phyloP scores from a whole-genome alignment of 2,329 filamentous ascomycete genomes.

The Fusarium neocosmosporiellum region DNA sequence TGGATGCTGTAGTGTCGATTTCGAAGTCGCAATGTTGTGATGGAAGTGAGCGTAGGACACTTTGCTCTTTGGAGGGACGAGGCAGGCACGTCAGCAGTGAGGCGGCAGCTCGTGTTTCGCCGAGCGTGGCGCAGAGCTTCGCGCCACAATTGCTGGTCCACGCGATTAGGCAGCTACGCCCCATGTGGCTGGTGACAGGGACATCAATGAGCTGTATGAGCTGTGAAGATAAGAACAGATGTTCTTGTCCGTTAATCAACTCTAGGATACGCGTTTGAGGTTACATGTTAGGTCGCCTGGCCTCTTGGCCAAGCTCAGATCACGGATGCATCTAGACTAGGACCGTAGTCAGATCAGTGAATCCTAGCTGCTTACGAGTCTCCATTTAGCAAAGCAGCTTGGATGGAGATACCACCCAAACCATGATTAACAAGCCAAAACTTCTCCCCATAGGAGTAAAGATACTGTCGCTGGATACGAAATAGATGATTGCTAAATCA shows the following conservation, averaged over 20 bases:
- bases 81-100: constrained; percentile 42
- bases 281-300: background rate
- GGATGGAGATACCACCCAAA: background rate
- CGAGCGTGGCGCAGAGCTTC: constrained; percentile 37
- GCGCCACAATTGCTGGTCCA: constrained; percentile 37
- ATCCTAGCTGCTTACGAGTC: background rate
- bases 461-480: background rate
- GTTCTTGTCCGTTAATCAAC: background rate
- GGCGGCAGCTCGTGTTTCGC: constrained; percentile 41
- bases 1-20: constrained; percentile 15
- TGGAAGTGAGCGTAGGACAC: constrained; percentile 37
- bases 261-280: background rate
- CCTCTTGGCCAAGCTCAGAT: background rate
- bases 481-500: background rate
- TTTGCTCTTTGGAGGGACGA: constrained; percentile 35
- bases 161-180: constrained; percentile 11
- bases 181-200: constrained; percentile 1
- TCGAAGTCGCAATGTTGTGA: constrained; percentile 20
- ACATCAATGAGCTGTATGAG: background rate
- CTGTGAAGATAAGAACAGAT: background rate
- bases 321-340: background rate
- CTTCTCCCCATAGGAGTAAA: background rate
- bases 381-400: background rate
- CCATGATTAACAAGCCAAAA: background rate
- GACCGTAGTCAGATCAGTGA: background rate